Percentiles rank a stretch among this genome's conserved stretches.
phyloP scores from a whole-genome alignment of 176 grass and related monocot genomes.

The Aegilops tauschii region DNA sequence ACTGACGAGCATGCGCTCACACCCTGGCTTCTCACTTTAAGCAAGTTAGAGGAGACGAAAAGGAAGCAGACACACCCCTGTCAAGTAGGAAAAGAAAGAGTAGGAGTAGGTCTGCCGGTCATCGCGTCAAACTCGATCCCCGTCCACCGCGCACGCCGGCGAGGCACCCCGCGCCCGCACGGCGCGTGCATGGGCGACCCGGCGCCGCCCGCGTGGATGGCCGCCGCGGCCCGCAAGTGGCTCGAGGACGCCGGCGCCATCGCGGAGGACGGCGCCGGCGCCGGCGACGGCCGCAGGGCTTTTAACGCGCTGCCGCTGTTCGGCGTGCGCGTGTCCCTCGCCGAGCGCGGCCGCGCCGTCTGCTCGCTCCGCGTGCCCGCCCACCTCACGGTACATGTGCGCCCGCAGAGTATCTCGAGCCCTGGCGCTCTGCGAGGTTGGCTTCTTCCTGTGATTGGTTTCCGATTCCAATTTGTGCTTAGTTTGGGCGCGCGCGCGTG shows the following conservation, averaged over 20 bases:
- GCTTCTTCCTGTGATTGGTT: background rate
- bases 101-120: background rate
- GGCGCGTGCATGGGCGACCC: slow-evolving; percentile 12
- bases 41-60: background rate
- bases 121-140: background rate
- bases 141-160: background rate
- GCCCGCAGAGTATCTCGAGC: background rate
- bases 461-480: background rate
- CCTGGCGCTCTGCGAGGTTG: background rate
- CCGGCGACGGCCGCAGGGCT: slow-evolving; percentile 18
- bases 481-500: background rate
- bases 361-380: slow-evolving; percentile 63
- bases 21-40: no score
- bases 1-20: no score
- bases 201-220: slow-evolving; percentile 36
- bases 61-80: background rate
- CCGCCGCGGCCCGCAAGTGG: slow-evolving; percentile 44
- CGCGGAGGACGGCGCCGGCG: background rate
- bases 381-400: slow-evolving; percentile 53
- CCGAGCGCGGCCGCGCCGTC: slow-evolving; percentile 36
- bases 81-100: background rate
- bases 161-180: background rate
- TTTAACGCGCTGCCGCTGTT: slow-evolving; percentile 64
- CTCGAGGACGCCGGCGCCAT: slow-evolving; percentile 50
- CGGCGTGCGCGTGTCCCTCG: slow-evolving; percentile 44